phyloP scores from a whole-genome alignment of 2,329 filamentous ascomycete genomes.

The Hymenoscyphus fraxineus region DNA sequence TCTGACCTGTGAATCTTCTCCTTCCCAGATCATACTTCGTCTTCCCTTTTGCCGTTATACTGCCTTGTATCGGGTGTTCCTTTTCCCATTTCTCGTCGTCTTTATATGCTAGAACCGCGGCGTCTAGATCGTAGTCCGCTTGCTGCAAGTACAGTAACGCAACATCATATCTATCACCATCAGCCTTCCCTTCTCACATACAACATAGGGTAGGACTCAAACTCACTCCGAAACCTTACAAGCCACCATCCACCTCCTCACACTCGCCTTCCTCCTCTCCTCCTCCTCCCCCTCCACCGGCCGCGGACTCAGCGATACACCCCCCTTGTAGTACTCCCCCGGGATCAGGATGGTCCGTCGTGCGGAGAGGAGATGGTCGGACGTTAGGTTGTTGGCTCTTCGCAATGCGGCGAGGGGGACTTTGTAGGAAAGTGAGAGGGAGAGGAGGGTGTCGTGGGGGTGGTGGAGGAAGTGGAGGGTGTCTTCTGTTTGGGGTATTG shows the following conservation, averaged over 20 bases:
- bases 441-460: constrained; percentile 61
- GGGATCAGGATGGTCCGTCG: constrained; percentile 70
- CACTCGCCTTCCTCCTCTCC: constrained; percentile 63
- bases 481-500: constrained; percentile 48
- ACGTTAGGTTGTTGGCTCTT: constrained; percentile 64
- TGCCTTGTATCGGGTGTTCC: constrained; percentile 55
- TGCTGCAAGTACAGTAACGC: constrained; percentile 73
- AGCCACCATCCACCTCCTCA: constrained; percentile 73
- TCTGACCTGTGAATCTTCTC: constrained; percentile 32
- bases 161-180: constrained; percentile 55
- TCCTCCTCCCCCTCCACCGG: constrained; percentile 74
- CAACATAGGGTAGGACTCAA: no score
- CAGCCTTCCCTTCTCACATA: no score
- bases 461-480: constrained; percentile 73
- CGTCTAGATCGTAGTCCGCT: constrained; percentile 60
- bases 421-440: constrained; percentile 67
- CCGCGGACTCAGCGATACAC: constrained; percentile 63
- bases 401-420: constrained; percentile 63
- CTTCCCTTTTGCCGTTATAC: constrained; percentile 42
- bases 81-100: constrained; percentile 75
- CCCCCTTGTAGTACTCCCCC: constrained; percentile 63
- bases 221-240: constrained; percentile 73
- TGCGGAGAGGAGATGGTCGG: constrained; percentile 67
- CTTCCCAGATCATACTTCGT: constrained; percentile 34
- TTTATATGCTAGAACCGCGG: constrained; percentile 60